Evolutionary conservation across 768 basidiomycete genomes (phyloP).

Genomic region (Auricularia cornea): DNA sequence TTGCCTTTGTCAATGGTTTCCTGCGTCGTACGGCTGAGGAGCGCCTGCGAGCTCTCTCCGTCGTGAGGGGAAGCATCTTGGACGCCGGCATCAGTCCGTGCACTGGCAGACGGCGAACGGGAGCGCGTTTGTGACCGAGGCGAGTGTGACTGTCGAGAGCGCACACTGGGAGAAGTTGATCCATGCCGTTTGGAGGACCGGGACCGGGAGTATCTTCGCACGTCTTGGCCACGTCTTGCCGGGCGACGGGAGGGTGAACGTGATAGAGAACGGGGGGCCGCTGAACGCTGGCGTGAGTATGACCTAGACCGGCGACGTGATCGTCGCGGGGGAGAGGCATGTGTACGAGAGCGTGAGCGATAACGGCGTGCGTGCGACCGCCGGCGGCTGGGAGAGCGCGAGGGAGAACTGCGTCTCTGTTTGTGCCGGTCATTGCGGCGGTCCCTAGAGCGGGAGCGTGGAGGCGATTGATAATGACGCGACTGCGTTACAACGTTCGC

Average conservation of each 20-base stretch:
- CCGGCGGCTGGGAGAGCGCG: neutral
- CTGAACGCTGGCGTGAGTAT: neutral
- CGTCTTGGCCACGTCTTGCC: neutral
- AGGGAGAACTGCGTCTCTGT: neutral
- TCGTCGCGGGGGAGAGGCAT: no score
- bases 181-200: neutral
- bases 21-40: no score
- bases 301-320: neutral
- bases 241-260: neutral
- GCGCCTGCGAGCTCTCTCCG: no score
- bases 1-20: neutral
- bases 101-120: no score
- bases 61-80: no score
- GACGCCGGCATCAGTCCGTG: no score
- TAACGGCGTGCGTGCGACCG: neutral
- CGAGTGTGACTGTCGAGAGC: neutral
- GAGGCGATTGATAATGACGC: neutral
- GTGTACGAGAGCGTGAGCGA: no score
- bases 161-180: neutral
- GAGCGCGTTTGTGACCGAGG: neutral
- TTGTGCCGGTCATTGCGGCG: conserved; percentile 2
- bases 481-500: neutral
- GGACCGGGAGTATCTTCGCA: neutral
- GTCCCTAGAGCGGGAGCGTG: neutral
- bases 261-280: neutral